These are phyloP conservation scores for Claviceps sp. DNA, from an alignment of 2,329 filamentous ascomycete species.

Conservation along the genomic window DNA sequence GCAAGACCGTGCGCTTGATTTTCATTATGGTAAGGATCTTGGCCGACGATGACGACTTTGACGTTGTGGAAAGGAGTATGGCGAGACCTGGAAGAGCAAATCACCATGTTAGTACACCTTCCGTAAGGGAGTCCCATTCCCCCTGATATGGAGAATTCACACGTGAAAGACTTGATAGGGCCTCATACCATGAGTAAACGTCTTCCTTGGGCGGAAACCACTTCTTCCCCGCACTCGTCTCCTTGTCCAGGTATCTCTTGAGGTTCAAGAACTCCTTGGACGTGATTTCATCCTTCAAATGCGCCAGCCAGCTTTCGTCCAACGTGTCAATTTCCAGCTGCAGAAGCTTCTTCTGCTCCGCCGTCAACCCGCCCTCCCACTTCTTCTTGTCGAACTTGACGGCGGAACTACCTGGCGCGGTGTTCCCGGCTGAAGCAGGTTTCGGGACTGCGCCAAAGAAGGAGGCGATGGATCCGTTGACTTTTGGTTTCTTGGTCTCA, in stretches of 20 bases:
- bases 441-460: conserved; percentile 68
- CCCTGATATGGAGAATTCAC: not conserved
- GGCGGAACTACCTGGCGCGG: conserved; percentile 18
- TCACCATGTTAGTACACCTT: not conserved
- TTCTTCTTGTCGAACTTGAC: conserved; percentile 73
- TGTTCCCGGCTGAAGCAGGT: conserved; percentile 15
- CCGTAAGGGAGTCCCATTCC: not conserved
- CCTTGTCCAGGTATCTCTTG: conserved; percentile 74
- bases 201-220: conserved; percentile 81
- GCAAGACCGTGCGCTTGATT: conserved; percentile 94
- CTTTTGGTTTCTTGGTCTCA: conserved; percentile 58
- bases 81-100: conserved; percentile 19
- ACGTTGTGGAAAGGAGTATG: conserved; percentile 81
- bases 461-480: conserved; percentile 69
- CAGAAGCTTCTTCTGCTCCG: conserved; percentile 72
- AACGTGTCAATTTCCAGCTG: conserved; percentile 85
- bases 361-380: conserved; percentile 69
- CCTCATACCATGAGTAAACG: conserved; percentile 78
- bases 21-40: conserved; percentile 92
- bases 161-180: not conserved
- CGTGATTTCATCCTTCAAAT: conserved; percentile 75
- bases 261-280: conserved; percentile 71
- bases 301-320: conserved; percentile 79
- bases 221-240: conserved; percentile 59
- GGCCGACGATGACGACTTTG: conserved; percentile 85